A percentile compares a stretch with the other conserved stretches of the same genome.
Conservation (phyloP, 75 land plant species). For the Cryptomeria japonica region DNA sequence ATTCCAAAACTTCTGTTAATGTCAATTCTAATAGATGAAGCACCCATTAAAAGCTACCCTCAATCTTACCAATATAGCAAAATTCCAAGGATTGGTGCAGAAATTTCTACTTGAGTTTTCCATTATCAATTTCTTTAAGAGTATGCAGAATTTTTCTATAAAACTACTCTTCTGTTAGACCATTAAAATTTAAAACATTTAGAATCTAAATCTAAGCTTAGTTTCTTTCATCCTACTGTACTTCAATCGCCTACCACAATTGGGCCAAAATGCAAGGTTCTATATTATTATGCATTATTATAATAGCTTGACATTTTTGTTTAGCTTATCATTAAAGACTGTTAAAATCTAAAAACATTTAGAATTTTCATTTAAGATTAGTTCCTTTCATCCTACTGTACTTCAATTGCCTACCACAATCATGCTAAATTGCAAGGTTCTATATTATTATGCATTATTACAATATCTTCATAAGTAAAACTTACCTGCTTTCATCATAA, state of each 20-base stretch:
- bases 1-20: not conserved
- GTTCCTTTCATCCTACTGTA: not conserved
- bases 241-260: not conserved
- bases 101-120: not conserved
- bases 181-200: not conserved
- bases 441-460: not conserved
- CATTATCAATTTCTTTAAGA: not conserved
- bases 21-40: not conserved
- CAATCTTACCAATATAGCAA: not conserved
- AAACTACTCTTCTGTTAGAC: not conserved
- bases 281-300: not conserved
- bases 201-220: not conserved
- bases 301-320: not conserved
- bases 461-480: not conserved
- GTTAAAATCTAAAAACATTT: not conserved
- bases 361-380: not conserved
- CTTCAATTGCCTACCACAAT: not conserved
- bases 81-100: not conserved
- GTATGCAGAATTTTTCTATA: not conserved
- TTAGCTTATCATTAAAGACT: not conserved
- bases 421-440: not conserved
- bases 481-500: constrained; percentile 62
- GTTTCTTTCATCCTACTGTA: not conserved
- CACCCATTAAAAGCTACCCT: not conserved
- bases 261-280: not conserved